Base-by-base conservation (phyloP, 805 yeast genomes). In the Schwanniomyces polymorphus region DNA sequence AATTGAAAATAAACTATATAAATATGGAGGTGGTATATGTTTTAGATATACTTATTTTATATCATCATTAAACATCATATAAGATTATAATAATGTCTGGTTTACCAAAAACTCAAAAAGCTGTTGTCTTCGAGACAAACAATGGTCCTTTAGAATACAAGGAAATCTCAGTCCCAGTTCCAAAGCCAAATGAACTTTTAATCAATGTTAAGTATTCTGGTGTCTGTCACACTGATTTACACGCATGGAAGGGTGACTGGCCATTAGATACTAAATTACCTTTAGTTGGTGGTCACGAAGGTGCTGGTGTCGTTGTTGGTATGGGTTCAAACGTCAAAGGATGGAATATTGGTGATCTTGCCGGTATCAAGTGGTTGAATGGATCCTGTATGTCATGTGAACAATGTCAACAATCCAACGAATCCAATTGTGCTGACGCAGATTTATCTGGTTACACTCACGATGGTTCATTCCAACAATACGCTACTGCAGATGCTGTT, bases 381-480 rank as follows among this genome's bases (percentile, higher is more conserved):
- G 73, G 75, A 48, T 68, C 76, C n/a, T 72, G 78, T 57, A 47
- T 70, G 54, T 49, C 56, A 37, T 72, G 78, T 59, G 78, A 72
- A 61, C 67, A 58, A 64, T 72, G 78, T 55, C 69, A 68, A 50
- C 58, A 60, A 42, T 61, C 68, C 31, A 64, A 65, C 49, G 80
- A 86, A 73, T 61, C 76, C 43, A 70, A 70, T 60, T 86, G 91
- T 75, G 74, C 81, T 41, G 61, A 79, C 10, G 88, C 89, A 42
- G 88, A 82, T 59, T 75, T 85, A 56, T 71, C 89, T 31, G 91
- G 91, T 65, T 84, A 81, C 77, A 82, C 88, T 44, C 87, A 84
- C 63, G 87, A 84, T 61, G 88, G 77, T 70, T 78, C 86, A 45
- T 82, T 80, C 82, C 85, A 81, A 67, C 80, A 82, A 61, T 82